Evolutionary conservation across 768 basidiomycete species (phyloP), one percentile per base, ranked within the genome.

Genomic region (Suillus lakei): DNA sequence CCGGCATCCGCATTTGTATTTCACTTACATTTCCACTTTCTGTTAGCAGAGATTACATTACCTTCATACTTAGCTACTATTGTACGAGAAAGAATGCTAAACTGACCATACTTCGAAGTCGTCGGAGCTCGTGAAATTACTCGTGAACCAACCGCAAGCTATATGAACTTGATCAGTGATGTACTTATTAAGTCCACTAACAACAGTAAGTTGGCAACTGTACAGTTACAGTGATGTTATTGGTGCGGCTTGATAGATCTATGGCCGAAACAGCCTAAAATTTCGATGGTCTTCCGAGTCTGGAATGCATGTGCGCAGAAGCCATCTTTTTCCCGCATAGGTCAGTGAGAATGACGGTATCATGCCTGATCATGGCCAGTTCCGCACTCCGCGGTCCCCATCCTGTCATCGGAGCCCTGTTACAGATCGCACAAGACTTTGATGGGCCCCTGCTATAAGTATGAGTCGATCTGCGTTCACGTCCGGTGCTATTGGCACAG

Each of bases 1-100:
- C 73, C 74, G 67, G 60, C 75, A 77, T 44, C 67, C 71, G 72
- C 73, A 78, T 73, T 63, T 76, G 75, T 76, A 76, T 73, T 72
- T 76, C 66, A 55, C 71, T 70, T 68, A 71, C 74, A 76, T 71
- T 61, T 77, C 75, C 70, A 64, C 77, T 65, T 66, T 65, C 55
- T 62, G 60, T n/a, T 51, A 67, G 62, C 67, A 76, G 70, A 53
- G 28, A 72, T 70, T 77, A 75, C 74, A 68, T 76, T 74, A 77
- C 74, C 65, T 67, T 61, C 72, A 71, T 74, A 59, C 39, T 59
- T 59, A 28, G 18, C 38, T 12, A 39, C 18, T 39, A 39, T 39
- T 59, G 39, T 59, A 59, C 58, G 58, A 59, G 58, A 59, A 59
- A 30, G 12, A 43, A 59, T 41, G 58, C 39, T 41, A 59, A 30